phyloP scores from a whole-genome alignment of 371 early-diverging fungal species.

The Mortierella sp. region DNA sequence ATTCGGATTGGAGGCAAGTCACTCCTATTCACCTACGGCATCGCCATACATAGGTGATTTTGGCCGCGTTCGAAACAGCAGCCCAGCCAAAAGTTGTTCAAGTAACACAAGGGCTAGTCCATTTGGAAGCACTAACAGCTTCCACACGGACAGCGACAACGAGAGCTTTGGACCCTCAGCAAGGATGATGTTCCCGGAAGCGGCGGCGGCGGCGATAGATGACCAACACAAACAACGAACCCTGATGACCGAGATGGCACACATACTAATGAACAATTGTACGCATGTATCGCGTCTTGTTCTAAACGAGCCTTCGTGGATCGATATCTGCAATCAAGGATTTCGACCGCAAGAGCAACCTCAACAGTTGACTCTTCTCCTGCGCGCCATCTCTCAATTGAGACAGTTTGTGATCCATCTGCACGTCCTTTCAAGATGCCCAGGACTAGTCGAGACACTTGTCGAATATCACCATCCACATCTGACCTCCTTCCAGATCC shows the following conservation, averaged over 20 bases:
- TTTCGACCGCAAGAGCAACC: neutral
- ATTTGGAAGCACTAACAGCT: conserved; percentile 6
- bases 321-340: conserved; percentile 8
- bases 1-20: conserved; percentile 13
- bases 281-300: conserved; percentile 9
- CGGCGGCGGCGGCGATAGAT: neutral
- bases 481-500: conserved; percentile 20
- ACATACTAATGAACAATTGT: conserved; percentile 13
- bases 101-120: neutral
- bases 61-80: neutral
- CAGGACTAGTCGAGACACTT: conserved; percentile 20
- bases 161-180: conserved; percentile 15
- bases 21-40: neutral
- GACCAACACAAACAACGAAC: neutral
- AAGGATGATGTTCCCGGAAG: conserved; percentile 3
- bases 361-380: conserved; percentile 6
- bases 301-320: conserved; percentile 15
- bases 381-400: conserved; percentile 17
- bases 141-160: conserved; percentile 17
- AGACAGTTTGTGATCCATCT: conserved; percentile 15
- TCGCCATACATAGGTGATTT: neutral
- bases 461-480: conserved; percentile 23
- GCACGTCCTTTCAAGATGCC: conserved; percentile 10
- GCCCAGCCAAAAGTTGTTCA: neutral
- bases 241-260: conserved; percentile 19